Base-by-base conservation (phyloP, 495 filamentous ascomycete species). In the Amphirosellinia nigrospora region DNA sequence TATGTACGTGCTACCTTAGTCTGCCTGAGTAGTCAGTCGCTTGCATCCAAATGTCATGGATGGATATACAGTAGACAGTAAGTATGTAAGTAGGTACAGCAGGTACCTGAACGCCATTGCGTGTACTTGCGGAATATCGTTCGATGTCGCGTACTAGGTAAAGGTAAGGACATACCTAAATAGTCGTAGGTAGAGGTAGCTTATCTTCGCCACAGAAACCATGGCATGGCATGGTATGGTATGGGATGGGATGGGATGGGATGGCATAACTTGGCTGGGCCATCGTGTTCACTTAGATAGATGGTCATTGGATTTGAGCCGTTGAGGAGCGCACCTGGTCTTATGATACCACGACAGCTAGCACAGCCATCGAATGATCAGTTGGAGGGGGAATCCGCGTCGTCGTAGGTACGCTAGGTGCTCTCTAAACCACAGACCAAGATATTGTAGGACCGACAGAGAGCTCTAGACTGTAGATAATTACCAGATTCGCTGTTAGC, bases 391-490 rank as follows among this genome's bases (percentile, higher is more conserved):
- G n/a, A 32, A 34, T 45, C 23, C 0, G 9, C 39, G 21, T 43
- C 28, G n/a, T n/a, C n/a, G n/a, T n/a, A n/a, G n/a, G n/a, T 28
- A 34, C 61, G 28, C 26, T 41, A 19, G 21, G 30, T 16, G 28
- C 58, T 19, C 58, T 59, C 1, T 39, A 43, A 62, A 45, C 59
- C 32, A 41, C 26, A 43, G 45, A 45, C 59, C 32, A 41, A 64
- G 43, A 46, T 46, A 34, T 28, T 48, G 39, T 23, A 45, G 30
- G 36, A 48, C 61, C 39, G 16, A 64, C 32, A 48, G 61, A 46
- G 48, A 64, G 36, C 64, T 59, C 64, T 65, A 65, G 63, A 52
- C 63, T 64, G 61, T 48, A 50, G 23, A 43, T 64, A 64, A 43
- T 48, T 38, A 66, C 64, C 46, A 26, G 48, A 66, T 56, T 28